Evolutionary conservation across 805 yeast species (phyloP).

Genomic region (Maudiozyma pseudohumilis): DNA sequence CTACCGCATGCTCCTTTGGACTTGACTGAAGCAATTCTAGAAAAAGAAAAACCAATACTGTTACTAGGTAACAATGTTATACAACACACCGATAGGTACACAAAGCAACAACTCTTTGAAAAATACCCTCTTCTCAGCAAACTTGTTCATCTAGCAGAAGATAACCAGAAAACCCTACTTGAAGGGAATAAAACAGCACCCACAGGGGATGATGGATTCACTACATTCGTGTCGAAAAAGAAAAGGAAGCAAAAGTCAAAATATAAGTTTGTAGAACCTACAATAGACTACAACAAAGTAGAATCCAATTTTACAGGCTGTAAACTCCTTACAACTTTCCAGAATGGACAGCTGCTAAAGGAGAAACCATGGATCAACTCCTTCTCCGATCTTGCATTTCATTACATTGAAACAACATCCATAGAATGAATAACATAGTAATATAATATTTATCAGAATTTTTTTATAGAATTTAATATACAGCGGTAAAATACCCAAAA

Average conservation of each 20-base stretch:
- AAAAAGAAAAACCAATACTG: slow-evolving; percentile 28
- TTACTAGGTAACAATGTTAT: slow-evolving; percentile 44
- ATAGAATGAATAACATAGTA: background rate
- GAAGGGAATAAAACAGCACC: slow-evolving; percentile 2
- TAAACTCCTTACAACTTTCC: slow-evolving; percentile 16
- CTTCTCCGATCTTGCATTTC: slow-evolving; percentile 44
- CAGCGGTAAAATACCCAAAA: background rate
- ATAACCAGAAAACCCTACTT: slow-evolving; percentile 8
- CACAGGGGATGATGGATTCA: slow-evolving; percentile 13
- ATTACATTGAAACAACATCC: slow-evolving; percentile 17
- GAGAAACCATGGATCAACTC: slow-evolving; percentile 38
- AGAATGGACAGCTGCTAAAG: slow-evolving; percentile 14
- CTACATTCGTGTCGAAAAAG: slow-evolving; percentile 17
- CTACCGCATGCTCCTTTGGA: slow-evolving; percentile 69
- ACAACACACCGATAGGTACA: slow-evolving; percentile 45
- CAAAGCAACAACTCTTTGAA: slow-evolving; percentile 33
- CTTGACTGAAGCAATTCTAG: slow-evolving; percentile 36
- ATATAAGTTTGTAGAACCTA: slow-evolving; percentile 9
- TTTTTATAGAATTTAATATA: background rate
- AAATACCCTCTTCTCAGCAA: slow-evolving; percentile 38
- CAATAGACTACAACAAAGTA: slow-evolving; percentile 16
- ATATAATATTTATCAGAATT: background rate
- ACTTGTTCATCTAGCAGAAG: slow-evolving; percentile 20
- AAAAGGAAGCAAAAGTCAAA: slow-evolving; percentile 10
- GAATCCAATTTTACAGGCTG: slow-evolving; percentile 16